phyloP scores from a whole-genome alignment of 2,329 filamentous ascomycete species.

The Fusarium transvaalense region DNA sequence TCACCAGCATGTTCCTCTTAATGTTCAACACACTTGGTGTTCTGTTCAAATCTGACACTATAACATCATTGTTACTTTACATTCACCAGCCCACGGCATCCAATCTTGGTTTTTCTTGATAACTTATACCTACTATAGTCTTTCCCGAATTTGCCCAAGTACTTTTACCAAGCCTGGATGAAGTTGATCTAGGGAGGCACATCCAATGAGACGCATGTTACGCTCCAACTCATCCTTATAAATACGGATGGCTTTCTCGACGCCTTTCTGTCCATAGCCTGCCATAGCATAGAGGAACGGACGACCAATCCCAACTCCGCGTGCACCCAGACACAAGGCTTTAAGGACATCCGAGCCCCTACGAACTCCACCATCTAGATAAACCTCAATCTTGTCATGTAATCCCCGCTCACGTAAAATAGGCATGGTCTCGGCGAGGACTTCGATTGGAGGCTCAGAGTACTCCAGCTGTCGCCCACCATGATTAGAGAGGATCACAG shows the following conservation, averaged over 20 bases:
- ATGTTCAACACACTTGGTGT: too few species aligned
- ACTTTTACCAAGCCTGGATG: slow-evolving; percentile 8
- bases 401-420: slow-evolving; percentile 78
- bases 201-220: slow-evolving; percentile 95
- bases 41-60: too few species aligned
- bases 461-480: slow-evolving; percentile 94
- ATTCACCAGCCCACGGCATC: too few species aligned
- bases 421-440: slow-evolving; percentile 92
- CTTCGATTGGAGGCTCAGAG: slow-evolving; percentile 85
- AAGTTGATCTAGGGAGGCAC: slow-evolving; percentile 77
- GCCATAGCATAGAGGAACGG: slow-evolving; percentile 97
- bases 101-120: too few species aligned
- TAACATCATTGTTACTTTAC: too few species aligned
- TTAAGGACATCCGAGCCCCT: slow-evolving; percentile 94
- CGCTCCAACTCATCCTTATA: slow-evolving; percentile 97
- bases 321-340: slow-evolving; percentile 89
- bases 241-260: slow-evolving; percentile 91
- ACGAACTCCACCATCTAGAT: slow-evolving; percentile 88
- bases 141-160: not conserved
- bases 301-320: slow-evolving; percentile 90
- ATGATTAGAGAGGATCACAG: slow-evolving; percentile 94
- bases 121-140: not conserved
- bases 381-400: slow-evolving; percentile 84
- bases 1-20: too few species aligned
- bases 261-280: slow-evolving; percentile 85